phyloP scores from a whole-genome alignment of 2,329 filamentous ascomycete genomes.

The Trichoderma atroviride region DNA sequence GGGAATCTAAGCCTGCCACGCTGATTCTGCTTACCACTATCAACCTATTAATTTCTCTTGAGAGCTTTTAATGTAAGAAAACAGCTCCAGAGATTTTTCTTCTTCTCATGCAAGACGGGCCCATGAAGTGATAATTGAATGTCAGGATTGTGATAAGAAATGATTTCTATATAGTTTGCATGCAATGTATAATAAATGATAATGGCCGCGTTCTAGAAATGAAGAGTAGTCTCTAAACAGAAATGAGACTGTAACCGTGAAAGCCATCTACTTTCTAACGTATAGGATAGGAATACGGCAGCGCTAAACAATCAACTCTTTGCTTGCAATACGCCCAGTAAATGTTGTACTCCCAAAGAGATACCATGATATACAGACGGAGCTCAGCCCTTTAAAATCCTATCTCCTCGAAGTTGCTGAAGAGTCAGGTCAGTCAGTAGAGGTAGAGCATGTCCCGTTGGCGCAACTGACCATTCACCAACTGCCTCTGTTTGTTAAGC shows the following conservation, averaged over 20 bases:
- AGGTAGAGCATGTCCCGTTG: slow-evolving; percentile 48
- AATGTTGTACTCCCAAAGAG: slow-evolving; percentile 4
- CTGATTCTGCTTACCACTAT: slow-evolving; percentile 9
- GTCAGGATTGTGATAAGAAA: background rate
- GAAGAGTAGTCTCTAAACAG: background rate
- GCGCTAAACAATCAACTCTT: slow-evolving; percentile 11
- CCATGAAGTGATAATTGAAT: background rate
- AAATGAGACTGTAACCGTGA: background rate
- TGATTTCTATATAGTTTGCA: background rate
- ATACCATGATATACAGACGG: slow-evolving; percentile 6
- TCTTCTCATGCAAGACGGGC: background rate
- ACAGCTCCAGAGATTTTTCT: slow-evolving; percentile 2
- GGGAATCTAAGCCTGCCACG: slow-evolving; percentile 1
- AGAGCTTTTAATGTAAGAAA: slow-evolving; percentile 14
- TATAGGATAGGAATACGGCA: background rate
- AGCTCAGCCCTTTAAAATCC: slow-evolving; percentile 42
- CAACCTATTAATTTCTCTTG: slow-evolving; percentile 10
- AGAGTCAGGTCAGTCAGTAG: slow-evolving; percentile 47
- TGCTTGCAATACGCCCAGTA: background rate
- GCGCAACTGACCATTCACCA: slow-evolving; percentile 62
- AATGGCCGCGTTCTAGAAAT: background rate
- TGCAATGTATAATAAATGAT: background rate
- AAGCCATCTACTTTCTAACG: slow-evolving; percentile 4
- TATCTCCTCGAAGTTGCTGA: slow-evolving; percentile 53
- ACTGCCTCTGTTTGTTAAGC: slow-evolving; percentile 79